Conservation (phyloP, 306 rosid species). For the Dryas alaskensis region DNA sequence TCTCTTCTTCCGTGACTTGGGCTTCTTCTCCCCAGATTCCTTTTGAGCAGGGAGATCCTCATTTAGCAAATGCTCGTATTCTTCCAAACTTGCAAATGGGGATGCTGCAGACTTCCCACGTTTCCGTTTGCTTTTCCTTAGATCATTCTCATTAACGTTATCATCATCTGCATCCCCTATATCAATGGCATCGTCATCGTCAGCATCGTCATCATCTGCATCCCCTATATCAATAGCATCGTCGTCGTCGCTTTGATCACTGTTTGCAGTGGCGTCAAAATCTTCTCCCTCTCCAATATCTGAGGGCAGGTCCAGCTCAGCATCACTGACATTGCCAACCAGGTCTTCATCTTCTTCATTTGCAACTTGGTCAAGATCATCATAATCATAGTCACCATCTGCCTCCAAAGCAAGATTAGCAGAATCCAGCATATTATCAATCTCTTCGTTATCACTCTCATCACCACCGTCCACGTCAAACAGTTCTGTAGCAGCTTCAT, state of each 20-base stretch:
- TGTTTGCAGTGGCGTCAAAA: slow-evolving; percentile 28
- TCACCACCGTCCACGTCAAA: slow-evolving; percentile 56
- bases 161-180: slow-evolving; percentile 50
- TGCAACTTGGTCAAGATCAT: slow-evolving; percentile 73
- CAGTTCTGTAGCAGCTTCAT: slow-evolving; percentile 64
- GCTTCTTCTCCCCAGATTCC: slow-evolving; percentile 33
- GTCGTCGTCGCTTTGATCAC: slow-evolving; percentile 13
- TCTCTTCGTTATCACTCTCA: slow-evolving; percentile 90
- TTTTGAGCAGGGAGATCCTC: slow-evolving; percentile 29
- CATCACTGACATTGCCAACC: slow-evolving; percentile 62
- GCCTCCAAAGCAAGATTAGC: slow-evolving; percentile 45
- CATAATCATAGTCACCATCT: slow-evolving; percentile 68
- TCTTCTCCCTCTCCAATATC: slow-evolving; percentile 54
- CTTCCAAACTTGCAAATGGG: slow-evolving; percentile 84
- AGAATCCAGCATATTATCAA: slow-evolving; percentile 72
- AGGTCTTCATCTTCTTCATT: slow-evolving; percentile 79
- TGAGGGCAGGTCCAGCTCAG: slow-evolving; percentile 51
- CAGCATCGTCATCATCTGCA: slow-evolving; percentile 22
- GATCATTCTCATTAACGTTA: slow-evolving; percentile 24
- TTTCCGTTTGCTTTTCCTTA: slow-evolving; percentile 49
- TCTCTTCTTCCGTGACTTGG: slow-evolving; percentile 37
- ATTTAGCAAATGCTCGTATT: slow-evolving; percentile 69
- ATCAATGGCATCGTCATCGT: slow-evolving; percentile 23
- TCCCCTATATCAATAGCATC: slow-evolving; percentile 41
- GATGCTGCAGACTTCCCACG: slow-evolving; percentile 48